Evolutionary conservation across 441 rosid species (phyloP).

Genomic region (Jatropha podagrica): DNA sequence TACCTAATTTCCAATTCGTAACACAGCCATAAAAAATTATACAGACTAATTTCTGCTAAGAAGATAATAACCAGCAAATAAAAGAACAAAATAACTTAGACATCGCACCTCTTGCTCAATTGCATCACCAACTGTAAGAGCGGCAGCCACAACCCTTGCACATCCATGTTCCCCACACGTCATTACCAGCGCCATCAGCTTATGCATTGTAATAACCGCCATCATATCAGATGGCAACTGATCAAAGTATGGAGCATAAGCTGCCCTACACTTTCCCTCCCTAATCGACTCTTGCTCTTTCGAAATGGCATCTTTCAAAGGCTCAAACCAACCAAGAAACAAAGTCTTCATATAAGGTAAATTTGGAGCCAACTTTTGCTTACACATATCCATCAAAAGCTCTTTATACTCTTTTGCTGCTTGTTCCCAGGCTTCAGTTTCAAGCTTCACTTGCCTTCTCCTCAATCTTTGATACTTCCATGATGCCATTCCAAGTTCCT

Average conservation of each 20-base stretch:
- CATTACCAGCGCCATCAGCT: slow-evolving; percentile 73
- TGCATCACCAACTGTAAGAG: slow-evolving; percentile 74
- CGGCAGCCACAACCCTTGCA: slow-evolving; percentile 78
- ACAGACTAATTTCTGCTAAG: not conserved
- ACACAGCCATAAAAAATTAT: not conserved
- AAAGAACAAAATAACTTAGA: slow-evolving; percentile 23
- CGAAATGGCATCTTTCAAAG: slow-evolving; percentile 60
- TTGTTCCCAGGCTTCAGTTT: slow-evolving; percentile 92
- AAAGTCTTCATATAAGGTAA: slow-evolving; percentile 85
- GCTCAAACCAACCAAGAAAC: slow-evolving; percentile 98
- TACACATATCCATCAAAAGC: slow-evolving; percentile 85
- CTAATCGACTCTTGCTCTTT: slow-evolving; percentile 67
- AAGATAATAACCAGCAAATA: slow-evolving; percentile 10
- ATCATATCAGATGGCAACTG: slow-evolving; percentile 86
- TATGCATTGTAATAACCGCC: slow-evolving; percentile 94
- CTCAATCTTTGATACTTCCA: slow-evolving; percentile 49
- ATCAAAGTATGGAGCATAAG: slow-evolving; percentile 55
- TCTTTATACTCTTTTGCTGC: slow-evolving; percentile 88
- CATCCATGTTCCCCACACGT: slow-evolving; percentile 71
- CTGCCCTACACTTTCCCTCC: slow-evolving; percentile 45
- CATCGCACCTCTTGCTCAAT: slow-evolving; percentile 68
- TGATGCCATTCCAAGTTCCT: slow-evolving; percentile 41
- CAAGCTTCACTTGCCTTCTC: slow-evolving; percentile 82
- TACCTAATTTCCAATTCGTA: not conserved
- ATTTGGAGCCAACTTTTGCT: slow-evolving; percentile 86